Conservation (phyloP, 371 early-diverging fungal species). For the Saksenaea vasiformis region DNA sequence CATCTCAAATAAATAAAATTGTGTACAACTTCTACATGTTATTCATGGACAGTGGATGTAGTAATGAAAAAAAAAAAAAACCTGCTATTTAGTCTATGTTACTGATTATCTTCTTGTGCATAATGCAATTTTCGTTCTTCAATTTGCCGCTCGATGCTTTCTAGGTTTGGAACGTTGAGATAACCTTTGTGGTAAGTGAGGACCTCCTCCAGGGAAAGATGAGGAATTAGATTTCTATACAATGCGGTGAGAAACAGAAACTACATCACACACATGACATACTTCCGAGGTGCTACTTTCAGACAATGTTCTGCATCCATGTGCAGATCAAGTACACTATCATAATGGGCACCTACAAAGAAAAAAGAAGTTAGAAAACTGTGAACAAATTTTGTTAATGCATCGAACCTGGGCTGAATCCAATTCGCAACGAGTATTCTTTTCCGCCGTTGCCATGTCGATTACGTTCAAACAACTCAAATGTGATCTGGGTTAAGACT, state of each 20-base stretch:
- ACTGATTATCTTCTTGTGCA: constrained; percentile 52
- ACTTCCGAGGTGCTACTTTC: constrained; percentile 75
- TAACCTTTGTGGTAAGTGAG: constrained; percentile 43
- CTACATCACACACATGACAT: constrained; percentile 3
- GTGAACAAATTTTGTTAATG: background rate
- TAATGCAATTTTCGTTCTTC: constrained; percentile 49
- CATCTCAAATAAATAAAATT: background rate
- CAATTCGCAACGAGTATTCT: constrained; percentile 90
- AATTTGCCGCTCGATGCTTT: constrained; percentile 46
- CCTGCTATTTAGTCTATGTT: background rate
- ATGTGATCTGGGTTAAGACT: constrained; percentile 95
- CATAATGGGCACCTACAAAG: constrained; percentile 87
- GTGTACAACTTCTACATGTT: background rate
- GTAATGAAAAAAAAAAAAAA: background rate
- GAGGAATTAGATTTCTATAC: constrained; percentile 46
- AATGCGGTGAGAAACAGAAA: background rate
- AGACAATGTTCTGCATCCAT: constrained; percentile 89
- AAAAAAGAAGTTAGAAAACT: background rate
- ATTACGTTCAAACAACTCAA: constrained; percentile 93
- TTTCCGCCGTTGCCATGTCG: constrained; percentile 52
- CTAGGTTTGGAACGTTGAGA: constrained; percentile 47
- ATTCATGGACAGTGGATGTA: background rate
- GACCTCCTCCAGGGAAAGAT: constrained; percentile 47
- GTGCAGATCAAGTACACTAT: constrained; percentile 87
- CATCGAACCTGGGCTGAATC: constrained; percentile 69